phyloP scores from a whole-genome alignment of 2,329 filamentous ascomycete species.

The Passalora sequoiae region DNA sequence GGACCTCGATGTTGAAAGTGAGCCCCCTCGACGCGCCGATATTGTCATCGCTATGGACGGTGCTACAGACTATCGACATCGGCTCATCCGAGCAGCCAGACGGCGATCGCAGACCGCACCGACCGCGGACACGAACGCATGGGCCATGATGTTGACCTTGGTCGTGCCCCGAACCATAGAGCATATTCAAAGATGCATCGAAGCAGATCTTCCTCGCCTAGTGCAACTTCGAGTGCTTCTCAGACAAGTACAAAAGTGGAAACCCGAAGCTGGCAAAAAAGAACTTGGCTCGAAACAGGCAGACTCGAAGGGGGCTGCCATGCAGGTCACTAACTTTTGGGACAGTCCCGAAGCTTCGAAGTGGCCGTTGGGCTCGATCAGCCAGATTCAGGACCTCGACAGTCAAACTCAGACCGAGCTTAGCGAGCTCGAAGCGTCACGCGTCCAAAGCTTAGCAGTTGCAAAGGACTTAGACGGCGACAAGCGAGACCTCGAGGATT shows the following conservation, averaged over 20 bases:
- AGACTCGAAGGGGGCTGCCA: constrained; percentile 21
- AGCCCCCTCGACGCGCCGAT: constrained; percentile 30
- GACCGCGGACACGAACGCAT: constrained; percentile 9
- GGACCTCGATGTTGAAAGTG: constrained; percentile 23
- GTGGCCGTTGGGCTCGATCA: constrained; percentile 27
- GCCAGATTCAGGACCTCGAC: constrained; percentile 28
- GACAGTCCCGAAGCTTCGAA: constrained; percentile 12
- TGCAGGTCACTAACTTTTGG: constrained; percentile 22
- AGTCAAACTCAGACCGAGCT: constrained; percentile 33
- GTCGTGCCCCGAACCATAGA: constrained; percentile 41
- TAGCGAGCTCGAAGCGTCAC: constrained; percentile 23
- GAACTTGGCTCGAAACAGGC: constrained; percentile 21
- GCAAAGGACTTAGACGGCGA: constrained; percentile 3
- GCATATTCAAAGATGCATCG: constrained; percentile 41
- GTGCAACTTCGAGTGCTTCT: constrained; percentile 36
- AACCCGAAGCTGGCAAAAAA: constrained; percentile 33
- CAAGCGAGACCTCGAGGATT: constrained; percentile 18
- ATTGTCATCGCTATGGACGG: constrained; percentile 41
- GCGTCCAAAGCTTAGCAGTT: not conserved
- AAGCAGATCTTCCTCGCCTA: constrained; percentile 19
- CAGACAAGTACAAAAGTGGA: constrained; percentile 34
- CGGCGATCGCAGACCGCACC: not conserved
- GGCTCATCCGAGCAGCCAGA: constrained; percentile 12
- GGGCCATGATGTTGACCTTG: constrained; percentile 33
- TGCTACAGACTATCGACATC: constrained; percentile 14